These are phyloP conservation scores for Fusarium penzigii DNA, from an alignment of 2,329 filamentous ascomycete species.

Conservation along the genomic window DNA sequence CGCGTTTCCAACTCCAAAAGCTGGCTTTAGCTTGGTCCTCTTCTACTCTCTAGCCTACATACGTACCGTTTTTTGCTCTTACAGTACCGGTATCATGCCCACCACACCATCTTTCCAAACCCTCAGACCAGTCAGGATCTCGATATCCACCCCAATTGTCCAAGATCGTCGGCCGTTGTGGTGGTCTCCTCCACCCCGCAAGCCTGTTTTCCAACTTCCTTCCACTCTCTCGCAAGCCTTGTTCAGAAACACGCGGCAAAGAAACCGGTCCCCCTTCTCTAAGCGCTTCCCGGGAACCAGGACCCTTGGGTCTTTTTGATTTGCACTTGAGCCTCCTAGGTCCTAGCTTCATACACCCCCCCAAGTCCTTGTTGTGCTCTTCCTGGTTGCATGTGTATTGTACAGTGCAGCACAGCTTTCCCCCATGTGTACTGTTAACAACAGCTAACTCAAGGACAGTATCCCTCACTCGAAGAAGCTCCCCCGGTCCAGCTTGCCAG, in stretches of 20 bases:
- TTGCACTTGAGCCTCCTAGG: background rate
- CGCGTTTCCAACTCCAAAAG: background rate
- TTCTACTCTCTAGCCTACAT: background rate
- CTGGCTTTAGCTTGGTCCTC: background rate
- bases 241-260: background rate
- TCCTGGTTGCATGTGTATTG: background rate
- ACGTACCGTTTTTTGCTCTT: background rate
- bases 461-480: background rate
- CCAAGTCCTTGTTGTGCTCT: constrained; percentile 14
- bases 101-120: constrained; percentile 10
- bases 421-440: background rate
- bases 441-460: background rate
- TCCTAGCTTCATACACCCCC: too few relatives aligned
- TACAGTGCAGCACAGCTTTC: background rate
- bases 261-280: constrained; percentile 9
- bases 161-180: constrained; percentile 16
- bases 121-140: constrained; percentile 19
- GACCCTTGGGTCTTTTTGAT: background rate
- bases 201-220: constrained; percentile 20
- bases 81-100: constrained; percentile 2
- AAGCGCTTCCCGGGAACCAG: constrained; percentile 2
- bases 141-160: constrained; percentile 18
- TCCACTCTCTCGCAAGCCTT: background rate
- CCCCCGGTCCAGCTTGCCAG: background rate
- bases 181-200: constrained; percentile 22